Percentiles rank a stretch among this genome's conserved stretches.
Evolutionary conservation across 352 stramenopile genomes (phyloP).

Genomic region (Phytopythium delawarense): DNA sequence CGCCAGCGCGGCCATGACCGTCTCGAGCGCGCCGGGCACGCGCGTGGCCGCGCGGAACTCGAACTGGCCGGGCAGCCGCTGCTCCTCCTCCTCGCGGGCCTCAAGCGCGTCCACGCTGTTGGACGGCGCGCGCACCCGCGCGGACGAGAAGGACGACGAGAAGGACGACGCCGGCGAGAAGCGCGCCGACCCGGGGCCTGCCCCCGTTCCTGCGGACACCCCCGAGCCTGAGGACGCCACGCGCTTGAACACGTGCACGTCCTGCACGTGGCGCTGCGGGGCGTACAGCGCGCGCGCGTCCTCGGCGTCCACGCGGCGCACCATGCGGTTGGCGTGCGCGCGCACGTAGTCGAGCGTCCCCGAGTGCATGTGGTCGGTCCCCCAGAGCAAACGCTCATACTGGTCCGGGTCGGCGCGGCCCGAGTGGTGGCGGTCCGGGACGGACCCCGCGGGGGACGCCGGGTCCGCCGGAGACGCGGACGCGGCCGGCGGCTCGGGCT

Average conservation of each 20-base stretch:
- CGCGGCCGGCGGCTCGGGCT: not conserved
- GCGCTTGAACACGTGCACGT: constrained; percentile 67
- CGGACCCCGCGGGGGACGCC: not conserved
- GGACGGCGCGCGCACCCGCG: constrained; percentile 11
- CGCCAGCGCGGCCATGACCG: constrained; percentile 49
- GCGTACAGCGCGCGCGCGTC: constrained; percentile 51
- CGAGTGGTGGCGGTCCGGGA: too few relatives aligned
- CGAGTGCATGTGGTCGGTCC: constrained; percentile 17
- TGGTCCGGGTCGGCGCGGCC: constrained; percentile 16
- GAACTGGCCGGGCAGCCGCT: constrained; percentile 24
- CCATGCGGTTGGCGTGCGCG: constrained; percentile 42
- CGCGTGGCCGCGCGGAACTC: constrained; percentile 70
- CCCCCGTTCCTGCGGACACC: constrained; percentile 6
- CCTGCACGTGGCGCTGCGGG: constrained; percentile 49
- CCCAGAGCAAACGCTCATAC: constrained; percentile 42
- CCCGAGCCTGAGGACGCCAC: constrained; percentile 9
- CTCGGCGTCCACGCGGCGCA: constrained; percentile 34
- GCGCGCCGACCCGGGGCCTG: constrained; percentile 4
- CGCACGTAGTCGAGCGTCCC: constrained; percentile 56
- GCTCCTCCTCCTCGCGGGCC: constrained; percentile 1
- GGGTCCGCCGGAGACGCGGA: not conserved
- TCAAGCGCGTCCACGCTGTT: not conserved
- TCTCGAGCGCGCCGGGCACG: constrained; percentile 53
- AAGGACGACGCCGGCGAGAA: constrained; percentile 20
- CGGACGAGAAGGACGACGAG: constrained; percentile 22